Conservation (phyloP, 2,329 filamentous ascomycete genomes). For the Pseudocercospora fijiensis region DNA sequence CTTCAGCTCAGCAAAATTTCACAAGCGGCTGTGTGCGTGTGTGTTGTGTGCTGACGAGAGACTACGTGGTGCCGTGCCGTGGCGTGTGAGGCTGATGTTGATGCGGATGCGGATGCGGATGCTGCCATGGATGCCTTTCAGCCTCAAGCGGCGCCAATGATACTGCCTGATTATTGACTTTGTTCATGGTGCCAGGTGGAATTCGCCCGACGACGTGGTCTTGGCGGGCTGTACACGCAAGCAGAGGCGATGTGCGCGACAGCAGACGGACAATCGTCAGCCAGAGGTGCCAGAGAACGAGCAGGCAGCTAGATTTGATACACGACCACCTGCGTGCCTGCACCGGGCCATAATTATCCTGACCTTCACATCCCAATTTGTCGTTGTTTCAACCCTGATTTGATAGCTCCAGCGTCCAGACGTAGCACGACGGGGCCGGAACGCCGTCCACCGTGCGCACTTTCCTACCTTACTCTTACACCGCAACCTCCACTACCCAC, state of each 20-base stretch:
- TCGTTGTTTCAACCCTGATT: conserved; percentile 2
- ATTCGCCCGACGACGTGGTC: conserved; percentile 4
- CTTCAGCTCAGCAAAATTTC: not conserved
- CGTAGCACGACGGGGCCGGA: not conserved
- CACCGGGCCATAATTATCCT: not conserved
- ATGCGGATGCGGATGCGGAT: not conserved
- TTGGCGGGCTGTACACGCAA: not conserved
- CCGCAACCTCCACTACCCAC: conserved; percentile 8
- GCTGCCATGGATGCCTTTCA: not conserved
- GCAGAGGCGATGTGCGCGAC: not conserved
- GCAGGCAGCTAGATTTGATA: conserved; percentile 6
- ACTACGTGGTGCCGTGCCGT: not conserved
- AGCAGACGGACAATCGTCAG: not conserved
- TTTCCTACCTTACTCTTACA: conserved; percentile 6
- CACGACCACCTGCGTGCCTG: not conserved
- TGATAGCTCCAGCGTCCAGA: not conserved
- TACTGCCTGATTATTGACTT: conserved; percentile 8
- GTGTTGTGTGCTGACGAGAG: conserved; percentile 6
- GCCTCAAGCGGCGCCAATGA: not conserved
- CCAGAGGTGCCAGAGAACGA: not conserved
- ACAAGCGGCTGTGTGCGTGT: not conserved
- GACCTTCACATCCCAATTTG: not conserved
- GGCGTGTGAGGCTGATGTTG: not conserved
- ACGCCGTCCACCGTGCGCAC: not conserved
- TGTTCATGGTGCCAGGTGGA: not conserved